Percentiles rank a stretch among this genome's conserved stretches.
Evolutionary conservation across 352 stramenopile genomes (phyloP).

Genomic region (Pythium inflatum): DNA sequence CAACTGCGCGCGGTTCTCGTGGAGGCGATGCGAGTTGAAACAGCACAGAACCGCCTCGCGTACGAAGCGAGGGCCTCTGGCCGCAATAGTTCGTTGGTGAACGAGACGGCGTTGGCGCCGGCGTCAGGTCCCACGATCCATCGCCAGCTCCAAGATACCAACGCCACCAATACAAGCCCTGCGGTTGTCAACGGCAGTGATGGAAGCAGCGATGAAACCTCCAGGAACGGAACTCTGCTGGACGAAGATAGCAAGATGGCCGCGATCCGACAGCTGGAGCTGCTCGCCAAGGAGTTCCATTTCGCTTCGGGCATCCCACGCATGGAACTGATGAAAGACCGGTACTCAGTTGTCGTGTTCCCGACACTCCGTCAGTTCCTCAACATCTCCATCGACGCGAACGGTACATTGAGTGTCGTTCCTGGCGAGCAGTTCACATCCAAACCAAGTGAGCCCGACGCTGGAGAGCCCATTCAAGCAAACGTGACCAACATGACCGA

Average conservation of each 20-base stretch:
- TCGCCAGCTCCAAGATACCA: not conserved
- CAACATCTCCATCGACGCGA: constrained; percentile 1
- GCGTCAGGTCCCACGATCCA: not conserved
- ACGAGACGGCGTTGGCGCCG: not conserved
- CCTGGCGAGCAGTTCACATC: not conserved
- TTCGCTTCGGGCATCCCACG: constrained; percentile 62
- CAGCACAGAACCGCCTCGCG: constrained; percentile 6
- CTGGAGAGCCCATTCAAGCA: not conserved
- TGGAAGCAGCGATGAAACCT: not conserved
- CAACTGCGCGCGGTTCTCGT: constrained; percentile 3
- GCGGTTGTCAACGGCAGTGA: not conserved
- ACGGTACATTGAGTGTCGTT: not conserved
- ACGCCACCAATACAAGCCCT: not conserved
- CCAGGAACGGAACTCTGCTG: not conserved
- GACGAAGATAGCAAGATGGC: not conserved
- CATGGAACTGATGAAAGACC: constrained; percentile 37
- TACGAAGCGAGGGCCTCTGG: not conserved
- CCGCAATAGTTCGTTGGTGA: not conserved
- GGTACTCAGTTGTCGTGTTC: constrained; percentile 34
- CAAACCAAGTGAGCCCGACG: not conserved
- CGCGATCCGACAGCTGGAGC: constrained; percentile 2
- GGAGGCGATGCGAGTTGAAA: constrained; percentile 7
- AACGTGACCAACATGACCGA: not conserved
- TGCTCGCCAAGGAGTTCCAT: constrained; percentile 50
- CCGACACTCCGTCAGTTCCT: constrained; percentile 40